phyloP scores from a whole-genome alignment of 352 stramenopile species.

The Pythium plurisporium region DNA sequence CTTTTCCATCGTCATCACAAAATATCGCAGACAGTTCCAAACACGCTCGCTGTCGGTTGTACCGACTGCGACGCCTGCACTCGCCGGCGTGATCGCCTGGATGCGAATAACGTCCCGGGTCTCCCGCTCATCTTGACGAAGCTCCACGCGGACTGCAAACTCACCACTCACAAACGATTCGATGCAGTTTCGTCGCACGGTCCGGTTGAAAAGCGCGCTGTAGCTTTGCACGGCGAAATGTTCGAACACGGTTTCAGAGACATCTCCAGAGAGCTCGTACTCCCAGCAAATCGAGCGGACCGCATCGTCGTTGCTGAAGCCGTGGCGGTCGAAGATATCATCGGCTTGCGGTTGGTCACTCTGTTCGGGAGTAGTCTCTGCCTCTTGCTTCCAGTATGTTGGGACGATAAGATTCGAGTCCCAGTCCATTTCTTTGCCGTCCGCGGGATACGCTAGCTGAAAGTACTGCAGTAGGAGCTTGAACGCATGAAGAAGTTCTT shows the following conservation, averaged over 20 bases:
- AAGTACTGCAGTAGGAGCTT: slow-evolving; percentile 23
- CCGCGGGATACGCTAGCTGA: slow-evolving; percentile 18
- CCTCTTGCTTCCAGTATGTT: slow-evolving; percentile 13
- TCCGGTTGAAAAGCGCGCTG: slow-evolving; percentile 1
- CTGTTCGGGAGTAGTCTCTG: not conserved
- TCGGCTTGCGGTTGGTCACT: not conserved
- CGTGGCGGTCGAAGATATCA: slow-evolving; percentile 5
- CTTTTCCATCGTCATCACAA: slow-evolving; percentile 17
- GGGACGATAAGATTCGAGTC: slow-evolving; percentile 22
- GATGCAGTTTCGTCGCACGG: slow-evolving; percentile 10
- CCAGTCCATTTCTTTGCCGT: slow-evolving; percentile 13
- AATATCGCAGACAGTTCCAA: slow-evolving; percentile 14
- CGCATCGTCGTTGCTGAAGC: not conserved
- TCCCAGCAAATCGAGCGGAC: slow-evolving; percentile 12
- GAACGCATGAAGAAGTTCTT: slow-evolving; percentile 15
- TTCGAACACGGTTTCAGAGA: slow-evolving; percentile 23
- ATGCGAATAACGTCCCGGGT: slow-evolving; percentile 12
- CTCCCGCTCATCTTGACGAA: slow-evolving; percentile 9
- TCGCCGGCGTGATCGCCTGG: not conserved
- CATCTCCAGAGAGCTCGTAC: slow-evolving; percentile 14
- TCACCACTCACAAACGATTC: slow-evolving; percentile 9
- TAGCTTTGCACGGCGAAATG: slow-evolving; percentile 24
- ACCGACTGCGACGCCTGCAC: not conserved
- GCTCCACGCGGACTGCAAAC: slow-evolving; percentile 4
- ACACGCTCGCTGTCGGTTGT: not conserved